Base-by-base conservation (phyloP, 768 basidiomycete genomes). In the Lyophyllum semitale region DNA sequence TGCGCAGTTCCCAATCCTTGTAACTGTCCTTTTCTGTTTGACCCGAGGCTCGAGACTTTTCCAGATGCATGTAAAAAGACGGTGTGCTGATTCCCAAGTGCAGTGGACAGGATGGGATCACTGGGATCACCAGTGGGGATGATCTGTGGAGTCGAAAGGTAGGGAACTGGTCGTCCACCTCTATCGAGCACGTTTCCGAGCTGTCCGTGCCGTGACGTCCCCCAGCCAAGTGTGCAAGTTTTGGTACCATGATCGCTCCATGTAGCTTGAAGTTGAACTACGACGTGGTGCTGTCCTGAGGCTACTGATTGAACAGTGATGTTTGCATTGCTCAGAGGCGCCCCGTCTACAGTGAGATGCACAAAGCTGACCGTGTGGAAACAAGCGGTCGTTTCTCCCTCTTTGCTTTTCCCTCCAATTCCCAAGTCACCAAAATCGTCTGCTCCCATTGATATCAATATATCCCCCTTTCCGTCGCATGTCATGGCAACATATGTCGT, bases 351-450 rank as follows among this genome's bases (percentile, higher is more conserved):
- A 32, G 67, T 35, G 48, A 80, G 59, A 62, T 78, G 75, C 53
- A 68, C 69, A 57, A 87, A 74, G 11, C 62, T 58, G 57, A 86
- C 74, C 50, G 73, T 48, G 59, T 83, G 74, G 29, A 81, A 65
- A 8, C 72, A 63, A 23, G 55, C 49, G 18, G 25, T 47, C 15
- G 46, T 51, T 20, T 60, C 54, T 52, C 60, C 54, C 51, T 42
- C 45, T 32, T 64, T 60, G 23, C 49, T 53, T 54, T 53, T 52
- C 33, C 41, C 53, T 37, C 82, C 88, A 42, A 81, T 63, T 1
- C 93, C 93, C 42, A 93, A 77, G 66, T 89, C 87, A 2, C 92
- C 93, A 63, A 87, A 93, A 65, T 93, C 93, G 70, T 95, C 80
- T 1, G 85, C 80, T 1, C 95, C 95, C 79, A 95, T 86, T 2